These are phyloP conservation scores for Ammopiptanthus mongolicus DNA, from an alignment of 306 rosid genomes.

Conservation along the genomic window DNA sequence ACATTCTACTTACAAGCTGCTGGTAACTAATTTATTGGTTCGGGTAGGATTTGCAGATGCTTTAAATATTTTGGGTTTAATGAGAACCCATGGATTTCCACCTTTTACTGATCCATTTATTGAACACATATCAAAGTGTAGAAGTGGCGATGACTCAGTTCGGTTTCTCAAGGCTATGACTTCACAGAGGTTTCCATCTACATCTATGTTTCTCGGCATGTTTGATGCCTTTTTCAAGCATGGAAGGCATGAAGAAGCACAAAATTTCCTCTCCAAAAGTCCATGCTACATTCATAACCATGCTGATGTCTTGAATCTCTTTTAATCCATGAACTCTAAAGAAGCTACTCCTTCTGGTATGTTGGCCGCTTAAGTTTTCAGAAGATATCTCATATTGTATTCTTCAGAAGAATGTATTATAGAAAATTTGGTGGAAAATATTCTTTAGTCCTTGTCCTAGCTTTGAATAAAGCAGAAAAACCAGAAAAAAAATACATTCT, in stretches of 20 bases:
- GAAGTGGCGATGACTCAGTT: conserved; percentile 67
- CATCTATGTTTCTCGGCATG: conserved; percentile 41
- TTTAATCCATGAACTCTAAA: conserved; percentile 45
- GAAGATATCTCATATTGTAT: conserved; percentile 22
- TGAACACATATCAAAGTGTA: conserved; percentile 50
- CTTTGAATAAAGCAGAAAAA: conserved; percentile 27
- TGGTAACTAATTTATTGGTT: conserved; percentile 48
- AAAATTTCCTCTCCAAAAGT: conserved; percentile 71
- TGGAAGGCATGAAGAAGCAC: conserved; percentile 61
- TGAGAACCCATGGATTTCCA: conserved; percentile 66
- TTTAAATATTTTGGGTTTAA: conserved; percentile 52
- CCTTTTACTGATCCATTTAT: conserved; percentile 68
- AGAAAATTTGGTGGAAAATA: conserved; percentile 29
- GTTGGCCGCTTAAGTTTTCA: conserved; percentile 44
- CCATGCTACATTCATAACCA: conserved; percentile 63
- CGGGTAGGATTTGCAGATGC: conserved; percentile 60
- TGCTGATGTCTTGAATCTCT: conserved; percentile 67
- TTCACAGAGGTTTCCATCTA: conserved; percentile 59
- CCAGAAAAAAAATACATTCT: too few relatives aligned
- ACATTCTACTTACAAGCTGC: conserved; percentile 61
- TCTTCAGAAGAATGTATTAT: conserved; percentile 30
- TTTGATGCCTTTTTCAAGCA: conserved; percentile 62
- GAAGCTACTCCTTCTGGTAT: conserved; percentile 35
- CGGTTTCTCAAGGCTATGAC: conserved; percentile 60
- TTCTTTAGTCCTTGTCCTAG: conserved; percentile 19